Conservation (phyloP, 2,329 filamentous ascomycete genomes). For the Colletotrichum nymphaeae region DNA sequence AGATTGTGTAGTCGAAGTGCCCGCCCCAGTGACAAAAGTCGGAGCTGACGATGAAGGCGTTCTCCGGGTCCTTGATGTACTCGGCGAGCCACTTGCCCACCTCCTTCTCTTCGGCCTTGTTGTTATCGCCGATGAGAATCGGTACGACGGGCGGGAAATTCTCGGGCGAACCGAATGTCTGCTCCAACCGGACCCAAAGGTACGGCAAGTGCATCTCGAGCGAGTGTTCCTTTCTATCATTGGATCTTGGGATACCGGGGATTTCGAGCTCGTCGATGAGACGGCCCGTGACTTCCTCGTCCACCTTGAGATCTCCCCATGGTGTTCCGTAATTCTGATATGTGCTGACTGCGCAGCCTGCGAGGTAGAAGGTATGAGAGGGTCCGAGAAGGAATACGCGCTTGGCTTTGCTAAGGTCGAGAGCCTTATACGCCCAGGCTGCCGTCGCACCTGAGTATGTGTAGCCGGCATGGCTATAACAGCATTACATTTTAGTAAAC, state of each 20-base stretch:
- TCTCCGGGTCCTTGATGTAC: slow-evolving; percentile 80
- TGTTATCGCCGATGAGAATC: slow-evolving; percentile 85
- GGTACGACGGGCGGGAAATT: slow-evolving; percentile 83
- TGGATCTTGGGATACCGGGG: slow-evolving; percentile 69
- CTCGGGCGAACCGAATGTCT: slow-evolving; percentile 59
- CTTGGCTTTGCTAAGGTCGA: slow-evolving; percentile 85
- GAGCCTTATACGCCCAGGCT: slow-evolving; percentile 92
- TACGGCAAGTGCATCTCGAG: slow-evolving; percentile 98
- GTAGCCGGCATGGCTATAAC: slow-evolving; percentile 88
- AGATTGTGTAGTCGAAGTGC: slow-evolving; percentile 86
- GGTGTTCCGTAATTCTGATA: slow-evolving; percentile 80
- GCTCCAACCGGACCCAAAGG: slow-evolving; percentile 80
- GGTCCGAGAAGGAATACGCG: slow-evolving; percentile 93
- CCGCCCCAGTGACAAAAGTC: slow-evolving; percentile 98
- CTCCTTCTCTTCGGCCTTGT: slow-evolving; percentile 70
- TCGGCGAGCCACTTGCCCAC: slow-evolving; percentile 80
- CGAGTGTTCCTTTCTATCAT: slow-evolving; percentile 89
- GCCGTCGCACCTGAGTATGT: slow-evolving; percentile 91
- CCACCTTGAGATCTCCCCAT: slow-evolving; percentile 76
- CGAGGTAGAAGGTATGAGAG: slow-evolving; percentile 87
- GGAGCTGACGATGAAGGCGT: slow-evolving; percentile 89
- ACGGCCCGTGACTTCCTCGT: slow-evolving; percentile 62
- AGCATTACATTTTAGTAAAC: not conserved
- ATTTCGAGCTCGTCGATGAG: slow-evolving; percentile 55
- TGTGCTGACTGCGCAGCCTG: slow-evolving; percentile 79